Evolutionary conservation across 495 filamentous ascomycete species (phyloP).

Genomic region (Amphirosellinia nigrospora): DNA sequence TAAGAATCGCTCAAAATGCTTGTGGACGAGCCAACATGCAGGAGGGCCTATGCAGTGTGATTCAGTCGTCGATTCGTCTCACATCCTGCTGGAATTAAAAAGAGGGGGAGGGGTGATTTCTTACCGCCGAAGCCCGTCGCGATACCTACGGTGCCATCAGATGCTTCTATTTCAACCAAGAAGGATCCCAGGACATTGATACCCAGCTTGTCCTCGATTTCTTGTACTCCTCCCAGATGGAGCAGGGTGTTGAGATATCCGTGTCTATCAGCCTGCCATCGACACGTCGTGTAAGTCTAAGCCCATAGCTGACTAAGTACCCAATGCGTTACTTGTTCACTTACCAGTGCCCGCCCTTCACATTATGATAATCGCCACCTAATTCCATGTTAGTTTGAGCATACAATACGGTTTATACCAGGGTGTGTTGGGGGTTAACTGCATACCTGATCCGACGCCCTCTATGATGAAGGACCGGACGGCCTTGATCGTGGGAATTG

Average conservation of each 20-base stretch:
- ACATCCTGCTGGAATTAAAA: not conserved
- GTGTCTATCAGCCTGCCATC: constrained; percentile 76
- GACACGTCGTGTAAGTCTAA: constrained; percentile 13
- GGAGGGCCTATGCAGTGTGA: constrained; percentile 63
- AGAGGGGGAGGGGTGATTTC: constrained; percentile 16
- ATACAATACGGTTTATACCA: not conserved
- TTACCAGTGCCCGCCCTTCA: constrained; percentile 85
- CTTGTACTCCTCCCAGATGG: constrained; percentile 84
- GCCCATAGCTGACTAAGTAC: not conserved
- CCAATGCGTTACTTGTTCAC: constrained; percentile 18
- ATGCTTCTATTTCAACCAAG: constrained; percentile 88
- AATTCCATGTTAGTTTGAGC: constrained; percentile 1
- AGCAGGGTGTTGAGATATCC: constrained; percentile 90
- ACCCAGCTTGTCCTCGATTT: constrained; percentile 87
- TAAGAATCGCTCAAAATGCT: constrained; percentile 90
- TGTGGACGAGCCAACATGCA: constrained; percentile 88
- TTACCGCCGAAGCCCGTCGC: constrained; percentile 88
- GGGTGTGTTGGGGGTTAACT: not conserved
- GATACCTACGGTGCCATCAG: constrained; percentile 88
- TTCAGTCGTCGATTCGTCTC: not conserved
- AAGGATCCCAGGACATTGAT: constrained; percentile 95
- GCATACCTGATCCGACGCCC: constrained; percentile 77
- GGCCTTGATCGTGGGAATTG: constrained; percentile 78
- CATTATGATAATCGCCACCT: constrained; percentile 94
- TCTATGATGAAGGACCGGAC: constrained; percentile 82